phyloP scores from a whole-genome alignment of 2,329 filamentous ascomycete species.

The Geosmithia morbida region DNA sequence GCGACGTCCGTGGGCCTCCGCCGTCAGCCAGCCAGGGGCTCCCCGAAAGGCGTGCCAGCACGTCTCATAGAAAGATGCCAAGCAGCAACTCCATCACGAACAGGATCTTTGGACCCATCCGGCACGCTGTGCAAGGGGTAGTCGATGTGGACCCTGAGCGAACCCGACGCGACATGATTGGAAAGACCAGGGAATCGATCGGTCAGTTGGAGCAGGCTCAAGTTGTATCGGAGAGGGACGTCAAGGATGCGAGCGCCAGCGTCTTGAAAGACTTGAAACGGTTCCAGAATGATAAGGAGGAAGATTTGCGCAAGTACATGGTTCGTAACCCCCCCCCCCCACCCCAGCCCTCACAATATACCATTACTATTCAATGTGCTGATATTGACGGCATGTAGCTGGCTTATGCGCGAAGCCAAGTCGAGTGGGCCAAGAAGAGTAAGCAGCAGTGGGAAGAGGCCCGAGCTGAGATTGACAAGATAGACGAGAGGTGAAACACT shows the following conservation, averaged over 20 bases:
- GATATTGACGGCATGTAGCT: slow-evolving; percentile 39
- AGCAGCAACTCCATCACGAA: slow-evolving; percentile 85
- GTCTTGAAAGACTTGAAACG: slow-evolving; percentile 81
- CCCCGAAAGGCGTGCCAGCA: slow-evolving; percentile 35
- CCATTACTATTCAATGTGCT: background rate
- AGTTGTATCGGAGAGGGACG: slow-evolving; percentile 76
- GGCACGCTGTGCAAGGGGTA: slow-evolving; percentile 89
- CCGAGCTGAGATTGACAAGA: slow-evolving; percentile 75
- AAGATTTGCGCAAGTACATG: slow-evolving; percentile 89
- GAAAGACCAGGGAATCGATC: slow-evolving; percentile 85
- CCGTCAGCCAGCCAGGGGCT: slow-evolving; percentile 64
- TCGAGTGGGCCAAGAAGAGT: slow-evolving; percentile 86
- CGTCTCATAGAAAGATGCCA: slow-evolving; percentile 59
- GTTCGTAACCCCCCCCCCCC: slow-evolving; percentile 37
- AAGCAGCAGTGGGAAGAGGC: slow-evolving; percentile 90
- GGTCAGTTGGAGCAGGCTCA: slow-evolving; percentile 80
- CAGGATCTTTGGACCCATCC: slow-evolving; percentile 90
- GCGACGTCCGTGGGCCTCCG: slow-evolving; percentile 46
- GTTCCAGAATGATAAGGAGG: slow-evolving; percentile 93
- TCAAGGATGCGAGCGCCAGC: slow-evolving; percentile 80
- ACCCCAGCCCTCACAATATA: background rate
- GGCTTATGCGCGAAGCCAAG: slow-evolving; percentile 81
- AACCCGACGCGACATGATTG: slow-evolving; percentile 82
- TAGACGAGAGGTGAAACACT: slow-evolving; percentile 41
- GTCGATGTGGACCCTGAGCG: slow-evolving; percentile 92